These are phyloP conservation scores for Diospyros lotus DNA, from an alignment of 148 eudicot genomes.

Conservation along the genomic window DNA sequence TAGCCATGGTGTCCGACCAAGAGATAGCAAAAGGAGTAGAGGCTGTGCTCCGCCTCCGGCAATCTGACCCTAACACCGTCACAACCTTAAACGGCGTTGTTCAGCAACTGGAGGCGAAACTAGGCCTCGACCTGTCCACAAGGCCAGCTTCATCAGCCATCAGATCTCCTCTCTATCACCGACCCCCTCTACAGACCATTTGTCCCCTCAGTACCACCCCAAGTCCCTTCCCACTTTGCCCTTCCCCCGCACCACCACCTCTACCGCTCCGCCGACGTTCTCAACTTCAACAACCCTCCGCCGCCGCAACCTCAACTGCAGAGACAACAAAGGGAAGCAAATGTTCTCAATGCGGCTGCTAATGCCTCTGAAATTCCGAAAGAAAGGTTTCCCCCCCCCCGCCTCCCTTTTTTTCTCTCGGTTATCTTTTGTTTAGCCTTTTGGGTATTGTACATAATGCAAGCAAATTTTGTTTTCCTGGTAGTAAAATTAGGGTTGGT, in stretches of 20 bases:
- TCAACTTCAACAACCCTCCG: conserved; percentile 11
- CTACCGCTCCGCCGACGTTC: conserved; percentile 12
- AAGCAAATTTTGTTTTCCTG: not conserved
- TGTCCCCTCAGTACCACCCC: conserved; percentile 29
- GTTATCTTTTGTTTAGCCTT: not conserved
- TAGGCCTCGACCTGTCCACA: conserved; percentile 61
- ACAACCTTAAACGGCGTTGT: conserved; percentile 49
- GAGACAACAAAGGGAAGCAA: conserved; percentile 7
- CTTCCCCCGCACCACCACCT: conserved; percentile 26
- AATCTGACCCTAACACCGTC: conserved; percentile 31
- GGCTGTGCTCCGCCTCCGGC: conserved; percentile 44
- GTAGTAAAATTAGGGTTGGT: not conserved
- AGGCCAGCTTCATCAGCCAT: conserved; percentile 60
- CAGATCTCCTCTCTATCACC: conserved; percentile 36
- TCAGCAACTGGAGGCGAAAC: conserved; percentile 49
- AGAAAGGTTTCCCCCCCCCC: conserved; percentile 30
- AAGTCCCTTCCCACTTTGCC: conserved; percentile 33
- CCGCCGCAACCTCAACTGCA: conserved; percentile 7
- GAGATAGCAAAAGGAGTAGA: conserved; percentile 47
- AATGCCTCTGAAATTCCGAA: conserved; percentile 16
- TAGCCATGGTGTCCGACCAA: conserved; percentile 41
- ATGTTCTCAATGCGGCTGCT: conserved; percentile 16
- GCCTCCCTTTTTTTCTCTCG: not conserved
- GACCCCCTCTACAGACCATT: conserved; percentile 24
- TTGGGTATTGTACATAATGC: not conserved